phyloP scores from a whole-genome alignment of 768 basidiomycete genomes.

The Mycena maculata region DNA sequence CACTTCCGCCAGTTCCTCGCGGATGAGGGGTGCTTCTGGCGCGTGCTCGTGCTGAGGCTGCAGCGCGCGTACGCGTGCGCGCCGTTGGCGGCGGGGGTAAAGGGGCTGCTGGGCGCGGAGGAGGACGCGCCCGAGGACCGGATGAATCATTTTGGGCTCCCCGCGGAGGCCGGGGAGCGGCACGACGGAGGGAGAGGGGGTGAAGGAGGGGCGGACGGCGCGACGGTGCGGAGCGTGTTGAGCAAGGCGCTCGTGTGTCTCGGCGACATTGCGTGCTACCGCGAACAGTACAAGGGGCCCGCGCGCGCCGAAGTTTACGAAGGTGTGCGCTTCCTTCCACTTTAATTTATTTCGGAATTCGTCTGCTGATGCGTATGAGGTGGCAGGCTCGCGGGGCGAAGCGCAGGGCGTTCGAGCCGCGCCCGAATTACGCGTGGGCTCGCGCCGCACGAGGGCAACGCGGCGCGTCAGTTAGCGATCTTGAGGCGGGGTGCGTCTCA shows the following conservation, averaged over 20 bases:
- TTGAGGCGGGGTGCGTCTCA: no score
- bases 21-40: constrained; percentile 94
- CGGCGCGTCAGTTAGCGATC: constrained; percentile 97
- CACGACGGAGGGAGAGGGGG: constrained; percentile 40
- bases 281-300: constrained; percentile 74
- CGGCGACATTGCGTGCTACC: constrained; percentile 94
- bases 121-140: constrained; percentile 40
- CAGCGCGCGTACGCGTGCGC: constrained; percentile 71
- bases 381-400: no score
- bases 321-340: no score
- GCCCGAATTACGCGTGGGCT: constrained; percentile 91
- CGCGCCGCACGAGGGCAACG: constrained; percentile 90
- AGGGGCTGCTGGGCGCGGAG: constrained; percentile 47
- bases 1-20: constrained; percentile 91
- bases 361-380: no score
- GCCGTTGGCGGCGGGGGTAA: constrained; percentile 52
- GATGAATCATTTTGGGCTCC: constrained; percentile 32
- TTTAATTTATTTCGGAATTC: no score
- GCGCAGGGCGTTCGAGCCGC: constrained; percentile 49
- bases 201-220: not conserved
- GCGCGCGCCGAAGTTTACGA: no score
- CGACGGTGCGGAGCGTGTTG: constrained; percentile 64
- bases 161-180: constrained; percentile 57
- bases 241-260: constrained; percentile 92
- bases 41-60: constrained; percentile 78